These are phyloP conservation scores for Cydonia oblonga DNA, from an alignment of 331 rosid genomes.

Conservation along the genomic window DNA sequence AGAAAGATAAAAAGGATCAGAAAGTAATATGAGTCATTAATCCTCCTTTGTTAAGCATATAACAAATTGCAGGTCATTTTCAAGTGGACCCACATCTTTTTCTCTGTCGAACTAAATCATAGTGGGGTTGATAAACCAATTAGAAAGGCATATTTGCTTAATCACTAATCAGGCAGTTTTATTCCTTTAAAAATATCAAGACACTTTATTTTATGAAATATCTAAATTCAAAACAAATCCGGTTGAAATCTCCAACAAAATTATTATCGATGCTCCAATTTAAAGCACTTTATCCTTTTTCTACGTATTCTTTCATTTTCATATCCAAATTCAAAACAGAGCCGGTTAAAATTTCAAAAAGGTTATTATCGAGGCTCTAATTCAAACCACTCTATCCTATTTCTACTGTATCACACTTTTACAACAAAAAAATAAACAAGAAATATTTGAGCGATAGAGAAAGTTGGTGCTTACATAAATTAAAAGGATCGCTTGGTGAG, in stretches of 20 bases:
- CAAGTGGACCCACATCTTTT: not conserved
- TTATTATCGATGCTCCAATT: no score
- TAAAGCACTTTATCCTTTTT: no score
- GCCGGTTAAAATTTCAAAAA: no score
- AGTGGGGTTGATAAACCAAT: not conserved
- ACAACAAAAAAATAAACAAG: not conserved
- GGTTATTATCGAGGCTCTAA: no score
- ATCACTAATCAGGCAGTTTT: no score
- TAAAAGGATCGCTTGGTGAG: conserved; percentile 46
- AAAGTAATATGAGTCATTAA: not conserved
- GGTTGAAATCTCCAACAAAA: no score
- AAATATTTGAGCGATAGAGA: not conserved
- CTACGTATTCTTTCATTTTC: not conserved
- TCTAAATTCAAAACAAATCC: no score
- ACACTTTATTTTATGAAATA: no score
- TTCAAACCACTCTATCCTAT: no score
- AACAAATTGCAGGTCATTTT: not conserved
- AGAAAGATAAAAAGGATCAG: not conserved
- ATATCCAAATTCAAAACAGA: no score
- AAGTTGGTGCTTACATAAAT: conserved; percentile 23
- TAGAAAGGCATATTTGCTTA: not conserved
- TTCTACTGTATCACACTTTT: no score
- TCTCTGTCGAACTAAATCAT: not conserved
- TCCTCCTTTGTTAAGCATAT: not conserved
- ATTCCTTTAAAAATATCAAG: no score